phyloP scores from a whole-genome alignment of 345 rosid species.

The Eucalyptus guilfoylei region DNA sequence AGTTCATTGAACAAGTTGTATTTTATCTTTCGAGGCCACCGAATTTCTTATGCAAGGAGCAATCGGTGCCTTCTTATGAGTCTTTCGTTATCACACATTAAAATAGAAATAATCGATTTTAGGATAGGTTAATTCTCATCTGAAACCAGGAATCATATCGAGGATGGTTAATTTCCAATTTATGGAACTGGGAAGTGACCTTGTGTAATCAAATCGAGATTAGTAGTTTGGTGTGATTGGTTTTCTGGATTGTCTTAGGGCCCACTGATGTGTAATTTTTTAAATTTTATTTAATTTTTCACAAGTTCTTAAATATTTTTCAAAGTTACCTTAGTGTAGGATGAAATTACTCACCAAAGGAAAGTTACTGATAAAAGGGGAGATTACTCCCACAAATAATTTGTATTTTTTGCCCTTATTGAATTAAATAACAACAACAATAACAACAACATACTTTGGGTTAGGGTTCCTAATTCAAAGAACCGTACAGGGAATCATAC shows the following conservation, averaged over 20 bases:
- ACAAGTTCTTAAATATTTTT: not conserved
- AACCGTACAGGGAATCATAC: fast-evolving
- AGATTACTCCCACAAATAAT: not conserved
- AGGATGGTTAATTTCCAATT: not conserved
- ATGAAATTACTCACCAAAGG: not conserved
- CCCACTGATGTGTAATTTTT: not conserved
- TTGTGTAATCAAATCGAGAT: no score
- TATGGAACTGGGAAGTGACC: not conserved
- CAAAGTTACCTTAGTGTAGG: not conserved
- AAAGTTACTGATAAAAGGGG: not conserved
- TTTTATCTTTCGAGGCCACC: not conserved
- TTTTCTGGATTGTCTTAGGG: not conserved
- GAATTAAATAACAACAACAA: not conserved
- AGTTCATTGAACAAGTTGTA: not conserved
- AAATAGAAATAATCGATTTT: not conserved
- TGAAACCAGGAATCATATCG: fast-evolving
- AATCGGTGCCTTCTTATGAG: not conserved
- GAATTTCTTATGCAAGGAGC: not conserved
- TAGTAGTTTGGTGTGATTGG: fast-evolving
- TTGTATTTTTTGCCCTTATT: not conserved
- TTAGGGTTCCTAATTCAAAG: not conserved
- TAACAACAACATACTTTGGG: no score
- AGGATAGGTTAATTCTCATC: fast-evolving
- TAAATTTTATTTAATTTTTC: not conserved
- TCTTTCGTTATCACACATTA: not conserved